phyloP scores from a whole-genome alignment of 2,329 filamentous ascomycete species.

The Coniochaeta hoffmannii region DNA sequence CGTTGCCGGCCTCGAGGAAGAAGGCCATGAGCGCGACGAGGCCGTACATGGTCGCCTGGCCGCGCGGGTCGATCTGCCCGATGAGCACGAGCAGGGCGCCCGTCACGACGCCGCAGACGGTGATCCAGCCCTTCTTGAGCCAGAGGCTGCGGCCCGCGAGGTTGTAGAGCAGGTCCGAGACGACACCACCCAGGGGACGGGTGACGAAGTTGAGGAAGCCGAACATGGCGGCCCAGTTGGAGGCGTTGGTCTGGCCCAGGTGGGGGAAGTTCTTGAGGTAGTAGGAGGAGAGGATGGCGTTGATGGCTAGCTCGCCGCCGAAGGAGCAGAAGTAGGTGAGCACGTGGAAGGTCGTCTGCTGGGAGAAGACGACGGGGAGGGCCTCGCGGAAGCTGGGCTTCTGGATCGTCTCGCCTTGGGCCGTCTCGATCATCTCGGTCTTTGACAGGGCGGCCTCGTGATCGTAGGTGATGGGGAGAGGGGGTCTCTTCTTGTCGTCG shows the following conservation, averaged over 20 bases:
- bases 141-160: constrained; percentile 26
- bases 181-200: constrained; percentile 56
- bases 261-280: constrained; percentile 52
- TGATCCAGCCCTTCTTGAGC: constrained; percentile 49
- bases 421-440: constrained; percentile 45
- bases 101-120: constrained; percentile 52
- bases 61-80: constrained; percentile 55
- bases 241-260: constrained; percentile 47
- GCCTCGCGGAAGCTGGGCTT: constrained; percentile 49
- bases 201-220: constrained; percentile 65
- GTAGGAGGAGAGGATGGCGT: constrained; percentile 51
- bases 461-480: constrained; percentile 21
- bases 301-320: constrained; percentile 55
- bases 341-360: constrained; percentile 47
- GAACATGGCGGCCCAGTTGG: constrained; percentile 64
- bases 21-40: constrained; percentile 71
- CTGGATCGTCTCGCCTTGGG: constrained; percentile 40
- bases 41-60: constrained; percentile 62
- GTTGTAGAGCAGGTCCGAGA: constrained; percentile 43
- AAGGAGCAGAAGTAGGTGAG: constrained; percentile 57
- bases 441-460: constrained; percentile 40
- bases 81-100: constrained; percentile 55
- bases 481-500: constrained; percentile 24
- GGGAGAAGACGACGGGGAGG: constrained; percentile 37
- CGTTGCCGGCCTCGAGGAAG: constrained; percentile 80